These are phyloP conservation scores for Myxozyma nipponensis DNA, from an alignment of 805 yeast genomes.

Conservation along the genomic window DNA sequence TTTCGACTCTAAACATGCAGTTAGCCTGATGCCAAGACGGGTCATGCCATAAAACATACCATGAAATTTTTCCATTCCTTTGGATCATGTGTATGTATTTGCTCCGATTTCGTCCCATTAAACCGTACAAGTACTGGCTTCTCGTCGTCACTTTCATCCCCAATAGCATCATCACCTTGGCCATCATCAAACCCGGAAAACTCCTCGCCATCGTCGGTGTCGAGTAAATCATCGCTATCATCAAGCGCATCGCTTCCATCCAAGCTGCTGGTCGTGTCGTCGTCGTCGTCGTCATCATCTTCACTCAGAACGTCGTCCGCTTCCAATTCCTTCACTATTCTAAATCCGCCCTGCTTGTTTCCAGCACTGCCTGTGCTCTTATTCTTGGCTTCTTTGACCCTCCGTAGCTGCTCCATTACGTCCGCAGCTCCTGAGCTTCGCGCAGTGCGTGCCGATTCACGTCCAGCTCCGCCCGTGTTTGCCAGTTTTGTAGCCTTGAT, in stretches of 20 bases:
- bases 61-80: slow-evolving; percentile 33
- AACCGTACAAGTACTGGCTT: slow-evolving; percentile 37
- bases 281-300: slow-evolving; percentile 8
- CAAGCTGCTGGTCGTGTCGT: slow-evolving; percentile 4
- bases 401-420: slow-evolving; percentile 20
- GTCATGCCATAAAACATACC: slow-evolving; percentile 20
- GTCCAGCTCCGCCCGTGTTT: neutral
- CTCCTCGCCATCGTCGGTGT: slow-evolving; percentile 17
- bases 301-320: slow-evolving; percentile 1
- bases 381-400: slow-evolving; percentile 8
- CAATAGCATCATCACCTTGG: neutral
- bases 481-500: slow-evolving; percentile 10
- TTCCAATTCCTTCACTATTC: neutral
- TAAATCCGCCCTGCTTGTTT: neutral
- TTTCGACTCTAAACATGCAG: slow-evolving; percentile 24
- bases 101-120: slow-evolving; percentile 32
- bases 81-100: slow-evolving; percentile 14
- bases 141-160: slow-evolving; percentile 29
- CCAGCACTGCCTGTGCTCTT: neutral
- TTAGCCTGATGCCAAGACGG: too few relatives aligned
- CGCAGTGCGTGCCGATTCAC: neutral
- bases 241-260: slow-evolving; percentile 2
- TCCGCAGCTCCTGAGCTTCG: slow-evolving; percentile 8
- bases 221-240: slow-evolving; percentile 1
- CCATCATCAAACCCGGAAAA: slow-evolving; percentile 29